Base-by-base conservation (phyloP, 768 basidiomycete genomes). In the Suillus tomentosus region DNA sequence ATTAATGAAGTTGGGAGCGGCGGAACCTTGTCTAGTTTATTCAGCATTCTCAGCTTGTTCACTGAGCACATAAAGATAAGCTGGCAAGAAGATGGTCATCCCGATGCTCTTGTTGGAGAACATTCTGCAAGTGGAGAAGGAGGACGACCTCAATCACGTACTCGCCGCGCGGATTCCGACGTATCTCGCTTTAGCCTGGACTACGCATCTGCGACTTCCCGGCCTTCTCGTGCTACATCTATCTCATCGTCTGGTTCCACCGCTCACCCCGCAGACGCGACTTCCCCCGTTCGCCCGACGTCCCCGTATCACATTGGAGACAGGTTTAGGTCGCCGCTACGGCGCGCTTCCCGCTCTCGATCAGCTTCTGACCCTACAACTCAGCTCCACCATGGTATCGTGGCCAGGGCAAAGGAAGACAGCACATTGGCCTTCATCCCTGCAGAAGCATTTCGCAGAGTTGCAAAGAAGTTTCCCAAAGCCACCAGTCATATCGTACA, bases 381-480 rank as follows among this genome's bases (percentile, higher is more conserved):
- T 51, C 79, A 81, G 54, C 70, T 81, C 51, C 85, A 86, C 69
- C 85, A 87, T 69, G 91, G 91, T 5, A 87, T 91, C 5, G 87
- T 99, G 24, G 96, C 95, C n/a, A 84, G 96, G 43, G 97, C 97
- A 8, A 90, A 90, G 5, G 91, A 93, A 61, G 97, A 99, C 70
- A 92, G 92, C 5, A 99, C 97, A 2, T 80, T 99, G 22, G 97
- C 96, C n/a, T 96, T 99, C 11, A 99, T 99, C 62, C 97, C 97
- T 31, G 96, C 97, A 2, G 95, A 98, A 74, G 97, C 96, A 5
- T 99, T 99, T 78, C 83, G 91, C 62, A 83, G 95, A 58, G 79
- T 99, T 47, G 98, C 96, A 3, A 94, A 96, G 78, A 95, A 96
- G 73, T 97, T 91, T 70, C 97, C 97, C 0, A 99, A 99, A 71